Evolutionary conservation across 495 filamentous ascomycete genomes (phyloP).

Genomic region (Talaromyces ruber): DNA sequence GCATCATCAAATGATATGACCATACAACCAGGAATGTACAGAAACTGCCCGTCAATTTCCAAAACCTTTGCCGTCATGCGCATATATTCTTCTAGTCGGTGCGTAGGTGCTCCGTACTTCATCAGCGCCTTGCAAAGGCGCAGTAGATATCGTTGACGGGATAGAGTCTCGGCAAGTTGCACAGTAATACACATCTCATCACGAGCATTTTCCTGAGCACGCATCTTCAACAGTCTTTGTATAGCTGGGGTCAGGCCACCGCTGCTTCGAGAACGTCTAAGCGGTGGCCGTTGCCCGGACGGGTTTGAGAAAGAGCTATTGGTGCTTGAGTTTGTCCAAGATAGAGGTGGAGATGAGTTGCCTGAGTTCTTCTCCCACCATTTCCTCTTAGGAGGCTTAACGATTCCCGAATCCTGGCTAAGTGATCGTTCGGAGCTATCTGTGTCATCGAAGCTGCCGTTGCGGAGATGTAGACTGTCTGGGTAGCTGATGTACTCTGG

Average conservation of each 20-base stretch:
- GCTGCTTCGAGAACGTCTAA: slow-evolving; percentile 39
- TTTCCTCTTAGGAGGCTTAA: slow-evolving; percentile 34
- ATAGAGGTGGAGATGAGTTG: slow-evolving; percentile 39
- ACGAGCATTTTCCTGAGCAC: slow-evolving; percentile 21
- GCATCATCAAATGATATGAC: slow-evolving; percentile 90
- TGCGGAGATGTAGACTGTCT: slow-evolving; percentile 17
- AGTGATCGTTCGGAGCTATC: slow-evolving; percentile 9
- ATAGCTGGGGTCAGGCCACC: slow-evolving; percentile 22
- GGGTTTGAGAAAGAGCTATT: slow-evolving; percentile 27
- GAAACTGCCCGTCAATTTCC: slow-evolving; percentile 83
- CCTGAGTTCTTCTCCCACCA: slow-evolving; percentile 56
- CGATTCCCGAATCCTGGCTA: background rate
- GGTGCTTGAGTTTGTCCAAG: slow-evolving; percentile 29
- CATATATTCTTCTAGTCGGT: slow-evolving; percentile 80
- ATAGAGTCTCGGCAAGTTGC: slow-evolving; percentile 78
- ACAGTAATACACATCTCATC: slow-evolving; percentile 78
- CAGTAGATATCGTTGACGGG: slow-evolving; percentile 74
- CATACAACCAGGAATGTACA: slow-evolving; percentile 94
- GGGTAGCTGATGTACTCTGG: slow-evolving; percentile 10
- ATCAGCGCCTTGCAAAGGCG: slow-evolving; percentile 83
- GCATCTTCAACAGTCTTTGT: slow-evolving; percentile 26
- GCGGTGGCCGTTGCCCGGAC: slow-evolving; percentile 23
- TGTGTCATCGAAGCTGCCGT: slow-evolving; percentile 10
- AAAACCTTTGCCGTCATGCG: slow-evolving; percentile 81
- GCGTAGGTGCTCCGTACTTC: slow-evolving; percentile 72